Percentiles rank a stretch among this genome's conserved stretches.
These are phyloP conservation scores for Litchi chinensis DNA, from an alignment of 345 rosid species.

Conservation along the genomic window DNA sequence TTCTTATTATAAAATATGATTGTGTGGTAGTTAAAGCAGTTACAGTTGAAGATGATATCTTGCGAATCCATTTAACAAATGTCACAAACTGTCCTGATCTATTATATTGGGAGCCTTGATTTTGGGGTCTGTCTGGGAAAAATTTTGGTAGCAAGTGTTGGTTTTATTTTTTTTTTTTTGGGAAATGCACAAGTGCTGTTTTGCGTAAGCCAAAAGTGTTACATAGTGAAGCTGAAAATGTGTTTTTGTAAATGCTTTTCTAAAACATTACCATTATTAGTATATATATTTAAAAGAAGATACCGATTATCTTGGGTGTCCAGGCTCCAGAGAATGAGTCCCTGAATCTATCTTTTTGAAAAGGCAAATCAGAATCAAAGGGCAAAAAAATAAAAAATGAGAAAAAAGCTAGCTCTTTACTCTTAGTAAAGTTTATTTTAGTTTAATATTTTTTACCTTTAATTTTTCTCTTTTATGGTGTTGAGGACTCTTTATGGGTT, in stretches of 20 bases:
- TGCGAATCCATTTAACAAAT: constrained; percentile 21
- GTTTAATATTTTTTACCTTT: neutral
- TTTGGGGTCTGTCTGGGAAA: neutral
- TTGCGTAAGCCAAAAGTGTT: too few species aligned
- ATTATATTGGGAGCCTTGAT: neutral
- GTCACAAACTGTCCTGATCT: constrained; percentile 18
- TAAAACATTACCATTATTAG: too few species aligned
- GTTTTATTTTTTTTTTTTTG: too few species aligned
- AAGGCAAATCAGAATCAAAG: constrained; percentile 10
- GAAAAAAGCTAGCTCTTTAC: neutral
- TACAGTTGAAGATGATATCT: constrained; percentile 9
- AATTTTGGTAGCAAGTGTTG: too few species aligned
- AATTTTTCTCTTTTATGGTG: neutral
- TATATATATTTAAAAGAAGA: neutral
- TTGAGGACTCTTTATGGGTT: constrained; percentile 7
- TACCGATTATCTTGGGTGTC: neutral
- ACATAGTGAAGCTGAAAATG: too few species aligned
- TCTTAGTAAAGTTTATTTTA: neutral
- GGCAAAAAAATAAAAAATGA: too few species aligned
- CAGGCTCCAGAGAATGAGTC: constrained; percentile 1
- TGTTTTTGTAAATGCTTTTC: too few species aligned
- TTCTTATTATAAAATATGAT: constrained; percentile 2
- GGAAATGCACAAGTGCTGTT: too few species aligned
- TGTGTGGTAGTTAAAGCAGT: constrained; percentile 26
- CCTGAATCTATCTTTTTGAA: constrained; percentile 21